Evolutionary conservation across 179 eudicot species (phyloP).

Genomic region (Heliamphora pulchella): DNA sequence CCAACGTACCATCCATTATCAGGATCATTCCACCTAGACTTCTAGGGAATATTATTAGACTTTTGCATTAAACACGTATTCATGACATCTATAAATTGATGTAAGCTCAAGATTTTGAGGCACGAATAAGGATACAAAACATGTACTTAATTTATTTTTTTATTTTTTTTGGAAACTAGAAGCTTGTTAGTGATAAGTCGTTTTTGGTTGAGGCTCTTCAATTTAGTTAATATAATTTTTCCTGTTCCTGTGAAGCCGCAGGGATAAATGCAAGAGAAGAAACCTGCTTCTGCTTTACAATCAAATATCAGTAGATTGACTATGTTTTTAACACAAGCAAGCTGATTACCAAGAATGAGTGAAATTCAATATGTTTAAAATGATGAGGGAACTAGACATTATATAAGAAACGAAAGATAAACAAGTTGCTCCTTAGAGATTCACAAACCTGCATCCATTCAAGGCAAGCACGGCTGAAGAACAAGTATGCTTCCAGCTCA

Average conservation of each 20-base stretch:
- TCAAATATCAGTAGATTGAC: not conserved
- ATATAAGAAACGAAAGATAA: constrained; percentile 9
- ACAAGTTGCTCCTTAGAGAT: not conserved
- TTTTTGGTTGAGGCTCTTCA: not conserved
- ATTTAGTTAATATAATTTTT: not conserved
- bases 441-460: constrained; percentile 84
- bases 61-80: too few relatives aligned
- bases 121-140: too few relatives aligned
- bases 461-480: constrained; percentile 86
- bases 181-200: not conserved
- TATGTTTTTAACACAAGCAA: not conserved
- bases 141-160: not conserved
- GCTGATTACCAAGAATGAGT: constrained; percentile 6
- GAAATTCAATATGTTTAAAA: not conserved
- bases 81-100: too few relatives aligned
- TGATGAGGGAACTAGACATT: not conserved
- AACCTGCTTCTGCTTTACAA: constrained; percentile 1
- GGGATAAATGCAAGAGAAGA: not conserved
- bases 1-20: too few relatives aligned
- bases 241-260: not conserved
- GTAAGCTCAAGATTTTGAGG: too few relatives aligned
- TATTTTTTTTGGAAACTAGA: not conserved
- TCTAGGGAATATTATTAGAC: too few relatives aligned
- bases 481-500: constrained; percentile 79
- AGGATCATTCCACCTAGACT: too few relatives aligned